phyloP scores from a whole-genome alignment of 495 filamentous ascomycete genomes.

The Aspergillus diversus region DNA sequence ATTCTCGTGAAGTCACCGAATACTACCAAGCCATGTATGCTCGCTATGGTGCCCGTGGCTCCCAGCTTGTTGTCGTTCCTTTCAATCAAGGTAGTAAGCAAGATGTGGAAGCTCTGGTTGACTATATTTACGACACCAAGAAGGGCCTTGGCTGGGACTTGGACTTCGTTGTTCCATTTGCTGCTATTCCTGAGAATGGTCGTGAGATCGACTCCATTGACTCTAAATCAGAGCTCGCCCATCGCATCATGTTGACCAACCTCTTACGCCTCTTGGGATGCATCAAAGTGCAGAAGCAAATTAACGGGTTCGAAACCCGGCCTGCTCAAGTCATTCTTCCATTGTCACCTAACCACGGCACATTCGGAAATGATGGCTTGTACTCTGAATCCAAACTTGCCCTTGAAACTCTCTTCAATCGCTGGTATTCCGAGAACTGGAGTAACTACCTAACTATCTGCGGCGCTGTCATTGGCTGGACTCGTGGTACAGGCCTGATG shows the following conservation, averaged over 20 bases:
- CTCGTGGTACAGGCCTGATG: conserved; percentile 97
- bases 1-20: conserved; percentile 96
- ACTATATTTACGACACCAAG: conserved; percentile 98
- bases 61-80: conserved; percentile 94
- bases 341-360: conserved; percentile 96
- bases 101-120: conserved; percentile 88
- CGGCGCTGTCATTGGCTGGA: conserved; percentile 98
- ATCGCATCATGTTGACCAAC: conserved; percentile 99
- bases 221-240: conserved; percentile 96
- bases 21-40: conserved; percentile 99
- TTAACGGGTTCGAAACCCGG: conserved; percentile 87
- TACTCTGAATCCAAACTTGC: conserved; percentile 98
- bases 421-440: conserved; percentile 98
- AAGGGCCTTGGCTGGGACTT: conserved; percentile 97
- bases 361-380: conserved; percentile 95
- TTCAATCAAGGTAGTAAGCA: conserved; percentile 99
- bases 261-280: conserved; percentile 85
- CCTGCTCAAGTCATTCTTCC: conserved; percentile 96
- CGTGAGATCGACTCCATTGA: conserved; percentile 98
- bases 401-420: conserved; percentile 96
- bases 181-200: conserved; percentile 95
- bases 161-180: conserved; percentile 95
- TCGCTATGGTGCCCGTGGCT: conserved; percentile 88
- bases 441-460: conserved; percentile 97
- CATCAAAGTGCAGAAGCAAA: conserved; percentile 87